Percentiles rank a stretch among this genome's conserved stretches.
Conservation (phyloP, 768 basidiomycete species). For the Xerocomus brunneocitrinus region DNA sequence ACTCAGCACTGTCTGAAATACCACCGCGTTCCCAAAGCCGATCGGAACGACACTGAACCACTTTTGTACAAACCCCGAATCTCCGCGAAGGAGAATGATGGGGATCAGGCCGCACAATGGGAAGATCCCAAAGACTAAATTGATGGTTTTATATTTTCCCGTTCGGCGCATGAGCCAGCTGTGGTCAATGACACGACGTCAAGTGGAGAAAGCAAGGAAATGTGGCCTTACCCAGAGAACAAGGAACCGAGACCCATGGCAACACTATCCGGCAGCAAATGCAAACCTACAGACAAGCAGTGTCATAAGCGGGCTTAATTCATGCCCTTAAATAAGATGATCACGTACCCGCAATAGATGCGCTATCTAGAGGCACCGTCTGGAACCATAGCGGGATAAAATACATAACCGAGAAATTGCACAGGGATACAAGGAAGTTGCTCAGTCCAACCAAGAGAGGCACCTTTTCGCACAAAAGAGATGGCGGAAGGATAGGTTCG, state of each 20-base stretch:
- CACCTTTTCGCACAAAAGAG: conserved; percentile 58
- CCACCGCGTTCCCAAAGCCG: conserved; percentile 17
- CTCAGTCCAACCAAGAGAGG: conserved; percentile 66
- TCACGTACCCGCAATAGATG: conserved; percentile 54
- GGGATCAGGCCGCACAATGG: conserved; percentile 43
- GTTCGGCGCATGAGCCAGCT: conserved; percentile 49
- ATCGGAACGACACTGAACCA: conserved; percentile 20
- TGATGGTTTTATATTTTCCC: conserved; percentile 46
- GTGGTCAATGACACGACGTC: neutral
- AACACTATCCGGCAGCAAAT: conserved; percentile 47
- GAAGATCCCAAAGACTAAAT: conserved; percentile 44
- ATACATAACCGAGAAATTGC: conserved; percentile 73
- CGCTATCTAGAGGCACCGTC: conserved; percentile 63
- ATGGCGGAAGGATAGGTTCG: conserved; percentile 68
- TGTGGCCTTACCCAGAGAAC: conserved; percentile 39
- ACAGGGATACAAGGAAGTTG: conserved; percentile 68
- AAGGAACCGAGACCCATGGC: conserved; percentile 48
- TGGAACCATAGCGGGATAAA: conserved; percentile 83
- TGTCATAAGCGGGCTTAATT: neutral
- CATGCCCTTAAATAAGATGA: neutral
- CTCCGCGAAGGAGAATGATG: conserved; percentile 27
- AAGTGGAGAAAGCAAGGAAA: no score
- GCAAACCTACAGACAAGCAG: conserved; percentile 33
- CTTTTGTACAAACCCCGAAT: conserved; percentile 19
- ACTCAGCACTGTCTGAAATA: conserved; percentile 18